phyloP scores from a whole-genome alignment of 306 rosid species.

The Rubus idaeus region DNA sequence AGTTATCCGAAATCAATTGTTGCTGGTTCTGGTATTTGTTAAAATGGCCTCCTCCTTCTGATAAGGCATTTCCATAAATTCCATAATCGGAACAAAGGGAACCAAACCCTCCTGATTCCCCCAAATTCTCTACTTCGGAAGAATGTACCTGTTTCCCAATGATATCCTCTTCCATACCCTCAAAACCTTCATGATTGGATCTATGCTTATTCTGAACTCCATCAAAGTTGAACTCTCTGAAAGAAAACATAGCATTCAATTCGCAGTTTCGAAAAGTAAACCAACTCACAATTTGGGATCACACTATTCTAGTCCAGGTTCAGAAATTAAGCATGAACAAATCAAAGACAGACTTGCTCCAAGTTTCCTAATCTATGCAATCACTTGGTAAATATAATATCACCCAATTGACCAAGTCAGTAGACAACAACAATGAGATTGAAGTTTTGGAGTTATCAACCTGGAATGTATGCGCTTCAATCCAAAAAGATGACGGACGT shows the following conservation, averaged over 20 bases:
- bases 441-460: conserved; percentile 5
- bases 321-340: neutral
- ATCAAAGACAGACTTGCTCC: neutral
- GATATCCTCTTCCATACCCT: conserved; percentile 20
- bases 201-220: conserved; percentile 29
- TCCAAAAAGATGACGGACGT: neutral
- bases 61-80: neutral
- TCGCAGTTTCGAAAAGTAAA: conserved; percentile 31
- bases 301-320: neutral
- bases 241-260: conserved; percentile 25
- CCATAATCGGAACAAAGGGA: conserved; percentile 19
- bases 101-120: conserved; percentile 14
- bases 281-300: neutral
- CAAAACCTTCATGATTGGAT: conserved; percentile 20
- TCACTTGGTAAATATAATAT: neutral
- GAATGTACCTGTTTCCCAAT: conserved; percentile 5
- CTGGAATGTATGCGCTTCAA: neutral
- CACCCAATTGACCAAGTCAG: neutral
- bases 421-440: neutral
- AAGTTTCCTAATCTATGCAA: neutral
- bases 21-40: conserved; percentile 34
- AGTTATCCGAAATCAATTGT: conserved; percentile 24
- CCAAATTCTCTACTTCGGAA: neutral
- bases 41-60: neutral
- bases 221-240: conserved; percentile 22